These are phyloP conservation scores for Trichoderma sp. DNA, from an alignment of 2,329 filamentous ascomycete species.

Conservation along the genomic window DNA sequence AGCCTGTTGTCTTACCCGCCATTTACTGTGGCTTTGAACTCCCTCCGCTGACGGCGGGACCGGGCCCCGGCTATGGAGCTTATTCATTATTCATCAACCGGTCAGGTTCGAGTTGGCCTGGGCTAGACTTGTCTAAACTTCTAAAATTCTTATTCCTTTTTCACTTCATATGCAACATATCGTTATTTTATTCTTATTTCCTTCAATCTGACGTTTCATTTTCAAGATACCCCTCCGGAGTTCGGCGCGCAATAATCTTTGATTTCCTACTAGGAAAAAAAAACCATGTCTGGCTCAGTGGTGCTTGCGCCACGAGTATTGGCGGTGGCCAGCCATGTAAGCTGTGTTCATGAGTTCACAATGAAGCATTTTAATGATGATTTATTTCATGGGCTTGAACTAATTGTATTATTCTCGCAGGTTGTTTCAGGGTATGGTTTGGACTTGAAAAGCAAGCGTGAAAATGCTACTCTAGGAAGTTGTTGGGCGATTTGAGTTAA, in stretches of 20 bases:
- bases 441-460: slow-evolving; percentile 11
- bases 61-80: neutral
- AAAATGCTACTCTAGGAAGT: slow-evolving; percentile 1
- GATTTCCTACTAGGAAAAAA: neutral
- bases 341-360: slow-evolving; percentile 34
- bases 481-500: slow-evolving; percentile 26
- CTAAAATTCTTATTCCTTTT: neutral
- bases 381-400: neutral
- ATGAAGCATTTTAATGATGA: neutral
- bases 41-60: slow-evolving; percentile 13
- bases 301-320: slow-evolving; percentile 68
- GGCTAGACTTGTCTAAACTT: neutral
- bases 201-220: neutral
- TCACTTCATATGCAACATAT: neutral
- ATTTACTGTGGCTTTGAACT: neutral
- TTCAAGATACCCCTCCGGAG: neutral
- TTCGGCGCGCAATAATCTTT: neutral
- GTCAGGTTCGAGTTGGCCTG: neutral
- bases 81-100: slow-evolving; percentile 19
- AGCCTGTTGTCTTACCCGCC: neutral
- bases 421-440: slow-evolving; percentile 46
- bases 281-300: slow-evolving; percentile 22
- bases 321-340: slow-evolving; percentile 93
- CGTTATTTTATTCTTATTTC: neutral
- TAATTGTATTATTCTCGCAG: slow-evolving; percentile 31